Base-by-base conservation (phyloP, 2,329 filamentous ascomycete species). In the Arthrinium puccinioides region DNA sequence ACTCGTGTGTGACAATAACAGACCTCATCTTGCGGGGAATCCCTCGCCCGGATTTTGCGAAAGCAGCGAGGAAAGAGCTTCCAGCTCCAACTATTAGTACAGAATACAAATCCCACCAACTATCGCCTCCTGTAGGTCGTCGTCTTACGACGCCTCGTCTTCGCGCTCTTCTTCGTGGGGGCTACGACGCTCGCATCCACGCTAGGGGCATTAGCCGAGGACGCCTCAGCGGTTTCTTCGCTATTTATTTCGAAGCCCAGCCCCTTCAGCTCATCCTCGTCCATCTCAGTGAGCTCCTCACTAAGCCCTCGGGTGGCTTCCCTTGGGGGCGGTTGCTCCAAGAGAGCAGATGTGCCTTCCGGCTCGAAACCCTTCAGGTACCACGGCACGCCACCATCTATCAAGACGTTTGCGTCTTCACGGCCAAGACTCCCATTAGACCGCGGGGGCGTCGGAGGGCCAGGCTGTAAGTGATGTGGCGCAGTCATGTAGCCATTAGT, bases 231-330 rank as follows among this genome's bases (percentile, higher is more conserved):
- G 5, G 29, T n/a, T n/a, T 60, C 57, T 37, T 72, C 31, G 20
- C 21, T 66, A 45, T 72, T 70, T 21, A 76, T 64, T 45, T 75
- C 72, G 33, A 69, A 66, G 23, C 65, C 70, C 23, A 87, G 65
- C 23, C 83, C 86, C 51, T 85, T 81, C 40, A 95, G 69, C 61
- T 90, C 87, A 36, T 94, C 88, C 46, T 96, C 89, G 50, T 94
- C 89, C 56, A 96, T 79, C 54, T 96, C 90, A 39, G 85, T 94
- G 16, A 96, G 70, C 49, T 90, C 86, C 59, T 95, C 89, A 51
- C 86, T 94, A 60, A 90, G 79, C 49, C 66, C 68, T 20, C 73
- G 65, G 24, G 70, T 62, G 1, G 84, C 78, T 38, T 89, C 84
- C 23, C 81, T 73, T 2, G 82, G 85, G 1, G 76, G 79, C 70